phyloP scores from a whole-genome alignment of 2,329 filamentous ascomycete genomes.

The Xylaria sp. region DNA sequence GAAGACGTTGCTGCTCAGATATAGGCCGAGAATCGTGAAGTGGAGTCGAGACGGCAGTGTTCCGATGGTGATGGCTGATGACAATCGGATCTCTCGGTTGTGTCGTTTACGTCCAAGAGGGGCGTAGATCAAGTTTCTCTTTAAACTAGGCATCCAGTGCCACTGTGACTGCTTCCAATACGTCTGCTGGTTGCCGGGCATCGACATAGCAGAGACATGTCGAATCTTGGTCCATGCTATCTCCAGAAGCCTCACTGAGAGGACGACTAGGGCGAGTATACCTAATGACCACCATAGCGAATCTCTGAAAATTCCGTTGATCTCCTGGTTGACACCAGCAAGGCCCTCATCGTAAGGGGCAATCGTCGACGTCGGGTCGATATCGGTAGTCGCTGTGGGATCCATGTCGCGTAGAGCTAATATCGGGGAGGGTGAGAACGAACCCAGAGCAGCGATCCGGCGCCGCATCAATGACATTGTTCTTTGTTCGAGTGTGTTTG shows the following conservation, averaged over 20 bases:
- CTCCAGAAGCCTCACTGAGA: constrained; percentile 49
- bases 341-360: constrained; percentile 51
- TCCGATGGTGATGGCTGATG: constrained; percentile 50
- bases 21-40: constrained; percentile 50
- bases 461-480: constrained; percentile 32
- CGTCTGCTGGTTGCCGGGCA: constrained; percentile 45
- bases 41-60: constrained; percentile 63
- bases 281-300: constrained; percentile 58
- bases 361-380: constrained; percentile 41
- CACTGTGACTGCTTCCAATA: constrained; percentile 57
- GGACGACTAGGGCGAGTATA: constrained; percentile 47
- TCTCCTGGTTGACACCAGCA: constrained; percentile 54
- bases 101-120: constrained; percentile 61
- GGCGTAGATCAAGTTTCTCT: constrained; percentile 58
- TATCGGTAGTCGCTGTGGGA: constrained; percentile 13
- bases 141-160: constrained; percentile 56
- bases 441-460: constrained; percentile 31
- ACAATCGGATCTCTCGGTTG: constrained; percentile 61
- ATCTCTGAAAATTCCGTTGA: constrained; percentile 54
- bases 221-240: constrained; percentile 52
- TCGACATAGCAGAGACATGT: constrained; percentile 54
- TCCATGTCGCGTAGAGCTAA: constrained; percentile 28
- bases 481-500: constrained; percentile 5
- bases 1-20: constrained; percentile 54
- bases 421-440: constrained; percentile 27